Base-by-base conservation (phyloP, 2,329 filamentous ascomycete species). In the Zymoseptoria brevis region DNA sequence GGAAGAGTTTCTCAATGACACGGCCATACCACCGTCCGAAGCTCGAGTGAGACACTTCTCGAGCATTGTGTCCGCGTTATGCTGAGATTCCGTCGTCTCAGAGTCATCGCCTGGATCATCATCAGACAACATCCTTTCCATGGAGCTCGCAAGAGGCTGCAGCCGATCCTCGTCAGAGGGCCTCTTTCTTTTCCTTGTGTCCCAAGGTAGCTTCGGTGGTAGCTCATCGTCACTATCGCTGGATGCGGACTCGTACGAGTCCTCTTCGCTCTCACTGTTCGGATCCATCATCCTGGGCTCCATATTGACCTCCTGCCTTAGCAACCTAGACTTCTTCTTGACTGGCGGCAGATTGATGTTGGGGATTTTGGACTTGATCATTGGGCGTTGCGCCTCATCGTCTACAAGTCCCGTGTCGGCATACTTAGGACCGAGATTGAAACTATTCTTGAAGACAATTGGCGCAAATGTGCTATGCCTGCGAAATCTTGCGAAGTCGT, bases 341-440 rank as follows among this genome's bases (percentile, higher is more conserved):
- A 41, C 52, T 8, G 55, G 13, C 24, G 65, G 57, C 8, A 66
- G 55, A 19, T 56, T 56, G 29, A 67, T 66, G 50, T 51, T 53
- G 41, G 57, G 50, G 11, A 45, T 24, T n/a, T 41, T 41, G 9
- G 35, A 41, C 35, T 45, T 45, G 13, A 45, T n/a, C 4, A n/a
- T 45, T n/a, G 35, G 35, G 35, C 35, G 35, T 16, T 45, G 16
- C 13, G 35, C 11, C 35, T 16, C 35, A n/a, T 45, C 35, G 3
- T 45, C 35, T 45, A n/a, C 73, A 60, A 49, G 75, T 73, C 50
- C 45, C 9, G 22, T 50, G 19, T 22, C 19, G 4, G 57, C 29
- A 69, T 85, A 85, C 65, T 83, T 84, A 21, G 78, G 73, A 66
- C 83, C 79, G 57, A 79, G 64, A 48, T 73, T 72, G 57, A 83